phyloP scores from a whole-genome alignment of 305 asterid species.

The Andrographis paniculata region DNA sequence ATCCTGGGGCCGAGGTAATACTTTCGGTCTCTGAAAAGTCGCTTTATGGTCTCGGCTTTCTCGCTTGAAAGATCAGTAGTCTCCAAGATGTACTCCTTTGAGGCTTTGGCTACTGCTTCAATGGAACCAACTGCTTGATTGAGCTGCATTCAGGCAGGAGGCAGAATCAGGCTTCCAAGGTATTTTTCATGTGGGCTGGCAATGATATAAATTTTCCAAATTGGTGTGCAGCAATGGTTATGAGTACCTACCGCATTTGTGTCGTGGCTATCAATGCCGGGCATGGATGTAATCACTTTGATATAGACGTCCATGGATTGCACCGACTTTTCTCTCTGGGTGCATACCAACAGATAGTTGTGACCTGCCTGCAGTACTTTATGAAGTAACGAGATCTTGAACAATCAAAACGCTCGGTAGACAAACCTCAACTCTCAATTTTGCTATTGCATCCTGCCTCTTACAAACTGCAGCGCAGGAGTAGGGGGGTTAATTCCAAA shows the following conservation, averaged over 20 bases:
- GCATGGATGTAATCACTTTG: slow-evolving; percentile 81
- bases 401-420: slow-evolving; percentile 12
- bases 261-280: slow-evolving; percentile 58
- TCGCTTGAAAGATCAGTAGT: slow-evolving; percentile 76
- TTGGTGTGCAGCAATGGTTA: too few species aligned
- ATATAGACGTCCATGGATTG: slow-evolving; percentile 62
- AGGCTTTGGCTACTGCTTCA: slow-evolving; percentile 83
- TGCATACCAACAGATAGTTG: slow-evolving; percentile 18
- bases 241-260: slow-evolving; percentile 53
- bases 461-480: slow-evolving; percentile 55
- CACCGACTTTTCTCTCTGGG: slow-evolving; percentile 70
- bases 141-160: too few species aligned
- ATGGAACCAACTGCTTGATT: slow-evolving; percentile 87
- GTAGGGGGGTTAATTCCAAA: slow-evolving; percentile 1
- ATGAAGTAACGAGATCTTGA: background rate
- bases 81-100: slow-evolving; percentile 70
- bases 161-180: too few species aligned
- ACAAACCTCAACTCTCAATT: slow-evolving; percentile 67
- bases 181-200: too few species aligned
- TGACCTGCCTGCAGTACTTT: slow-evolving; percentile 6
- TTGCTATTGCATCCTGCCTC: slow-evolving; percentile 64
- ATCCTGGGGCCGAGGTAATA: slow-evolving; percentile 76
- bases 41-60: slow-evolving; percentile 71
- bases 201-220: too few species aligned
- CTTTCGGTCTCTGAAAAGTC: slow-evolving; percentile 74